Conservation (phyloP, 768 basidiomycete species). For the Auriculariales sp. region DNA sequence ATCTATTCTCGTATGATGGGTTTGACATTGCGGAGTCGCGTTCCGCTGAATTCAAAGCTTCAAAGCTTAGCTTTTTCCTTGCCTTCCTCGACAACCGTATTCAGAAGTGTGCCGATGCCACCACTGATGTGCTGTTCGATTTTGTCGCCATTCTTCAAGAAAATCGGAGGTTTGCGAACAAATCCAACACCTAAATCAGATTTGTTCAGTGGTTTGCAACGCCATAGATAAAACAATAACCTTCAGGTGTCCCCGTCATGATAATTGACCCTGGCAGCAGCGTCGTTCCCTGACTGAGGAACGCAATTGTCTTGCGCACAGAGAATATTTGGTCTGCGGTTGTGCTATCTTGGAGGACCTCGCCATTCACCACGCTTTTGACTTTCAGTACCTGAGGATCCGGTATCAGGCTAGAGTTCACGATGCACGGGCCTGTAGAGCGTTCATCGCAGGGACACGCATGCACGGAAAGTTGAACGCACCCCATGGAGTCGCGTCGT, state of each 20-base stretch:
- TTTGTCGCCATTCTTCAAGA: slow-evolving; percentile 60
- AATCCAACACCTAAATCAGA: slow-evolving; percentile 68
- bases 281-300: slow-evolving; percentile 75
- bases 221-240: not conserved
- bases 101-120: slow-evolving; percentile 70
- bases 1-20: not conserved
- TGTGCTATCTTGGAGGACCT: slow-evolving; percentile 56
- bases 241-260: slow-evolving; percentile 34
- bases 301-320: slow-evolving; percentile 61
- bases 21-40: not conserved
- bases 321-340: slow-evolving; percentile 80
- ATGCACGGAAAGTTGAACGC: not conserved
- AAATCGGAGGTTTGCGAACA: slow-evolving; percentile 52
- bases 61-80: slow-evolving; percentile 28
- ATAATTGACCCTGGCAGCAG: slow-evolving; percentile 71
- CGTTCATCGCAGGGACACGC: slow-evolving; percentile 28
- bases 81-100: slow-evolving; percentile 60
- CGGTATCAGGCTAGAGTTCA: slow-evolving; percentile 45
- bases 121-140: slow-evolving; percentile 52
- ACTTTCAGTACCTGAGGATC: slow-evolving; percentile 54
- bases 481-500: slow-evolving; percentile 13
- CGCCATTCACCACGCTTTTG: slow-evolving; percentile 51
- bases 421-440: slow-evolving; percentile 71
- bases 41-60: slow-evolving; percentile 1
- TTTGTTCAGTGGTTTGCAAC: slow-evolving; percentile 27